Evolutionary conservation across 495 filamentous ascomycete species (phyloP).

Genomic region (Jackrogersella minutella): DNA sequence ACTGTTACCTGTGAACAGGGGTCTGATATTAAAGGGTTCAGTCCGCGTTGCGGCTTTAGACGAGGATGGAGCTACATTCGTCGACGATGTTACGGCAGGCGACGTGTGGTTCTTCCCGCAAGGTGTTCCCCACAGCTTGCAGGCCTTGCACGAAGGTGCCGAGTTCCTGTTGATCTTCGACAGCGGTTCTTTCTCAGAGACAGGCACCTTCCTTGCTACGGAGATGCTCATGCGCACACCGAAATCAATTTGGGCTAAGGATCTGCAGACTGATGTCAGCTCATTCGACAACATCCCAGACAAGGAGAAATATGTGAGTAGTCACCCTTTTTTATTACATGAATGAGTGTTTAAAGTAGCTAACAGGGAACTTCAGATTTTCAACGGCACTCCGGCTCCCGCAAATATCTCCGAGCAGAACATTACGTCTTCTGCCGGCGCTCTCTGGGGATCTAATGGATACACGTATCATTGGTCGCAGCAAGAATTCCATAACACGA

Average conservation of each 20-base stretch:
- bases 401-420: conserved; percentile 68
- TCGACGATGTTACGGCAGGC: conserved; percentile 71
- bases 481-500: conserved; percentile 64
- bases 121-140: conserved; percentile 72
- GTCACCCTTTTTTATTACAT: not conserved
- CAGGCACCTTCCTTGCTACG: conserved; percentile 71
- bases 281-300: conserved; percentile 66
- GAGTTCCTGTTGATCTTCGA: conserved; percentile 79
- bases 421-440: conserved; percentile 65
- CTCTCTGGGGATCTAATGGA: conserved; percentile 56
- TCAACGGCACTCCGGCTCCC: conserved; percentile 69
- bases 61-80: conserved; percentile 67
- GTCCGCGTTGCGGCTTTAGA: conserved; percentile 69
- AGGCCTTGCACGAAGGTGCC: conserved; percentile 68
- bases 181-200: conserved; percentile 72
- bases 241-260: conserved; percentile 69
- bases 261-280: conserved; percentile 63
- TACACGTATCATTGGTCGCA: conserved; percentile 76
- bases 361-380: conserved; percentile 55
- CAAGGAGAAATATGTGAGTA: conserved; percentile 62
- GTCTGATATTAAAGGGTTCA: conserved; percentile 69
- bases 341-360: not conserved
- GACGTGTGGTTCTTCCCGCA: conserved; percentile 77
- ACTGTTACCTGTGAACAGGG: conserved; percentile 19
- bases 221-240: conserved; percentile 70